A percentile compares a stretch with the other conserved stretches of the same genome.
phyloP scores from a whole-genome alignment of 345 rosid species.

The Bretschneidera sinensis region DNA sequence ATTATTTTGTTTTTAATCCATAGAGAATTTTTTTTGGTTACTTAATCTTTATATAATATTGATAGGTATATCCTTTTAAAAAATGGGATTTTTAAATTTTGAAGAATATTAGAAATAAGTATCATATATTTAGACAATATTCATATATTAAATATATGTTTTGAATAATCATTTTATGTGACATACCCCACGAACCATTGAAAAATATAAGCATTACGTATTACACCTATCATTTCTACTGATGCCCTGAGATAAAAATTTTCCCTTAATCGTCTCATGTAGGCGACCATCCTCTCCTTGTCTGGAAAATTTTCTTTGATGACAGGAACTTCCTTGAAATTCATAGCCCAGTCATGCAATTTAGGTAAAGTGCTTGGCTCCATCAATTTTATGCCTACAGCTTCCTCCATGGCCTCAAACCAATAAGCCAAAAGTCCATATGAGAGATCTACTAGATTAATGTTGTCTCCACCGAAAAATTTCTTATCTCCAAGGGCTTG shows the following conservation, averaged over 20 bases:
- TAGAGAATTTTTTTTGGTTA: too few relatives aligned
- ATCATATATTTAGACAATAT: too few relatives aligned
- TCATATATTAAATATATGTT: too few relatives aligned
- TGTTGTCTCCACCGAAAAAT: neutral
- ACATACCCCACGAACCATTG: too few relatives aligned
- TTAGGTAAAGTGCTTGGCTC: conserved; percentile 7
- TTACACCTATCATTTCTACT: too few relatives aligned
- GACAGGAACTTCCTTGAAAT: conserved; percentile 5
- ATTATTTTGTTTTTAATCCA: too few relatives aligned
- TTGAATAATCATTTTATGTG: too few relatives aligned
- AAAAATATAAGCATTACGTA: too few relatives aligned
- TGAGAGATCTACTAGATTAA: neutral
- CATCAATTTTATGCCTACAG: neutral
- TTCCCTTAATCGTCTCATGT: conserved; percentile 2
- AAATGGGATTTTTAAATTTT: too few relatives aligned
- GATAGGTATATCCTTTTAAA: too few relatives aligned
- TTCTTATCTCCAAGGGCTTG: conserved; percentile 3
- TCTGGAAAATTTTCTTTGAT: conserved; percentile 16
- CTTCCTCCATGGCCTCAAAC: neutral
- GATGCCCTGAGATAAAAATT: neutral
- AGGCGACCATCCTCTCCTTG: neutral
- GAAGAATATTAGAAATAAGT: too few relatives aligned
- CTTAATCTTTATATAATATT: too few relatives aligned
- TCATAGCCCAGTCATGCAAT: conserved; percentile 9
- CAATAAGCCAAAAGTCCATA: neutral